Conservation (phyloP, 257 asterid genomes). For the Plectranthus barbatus region DNA sequence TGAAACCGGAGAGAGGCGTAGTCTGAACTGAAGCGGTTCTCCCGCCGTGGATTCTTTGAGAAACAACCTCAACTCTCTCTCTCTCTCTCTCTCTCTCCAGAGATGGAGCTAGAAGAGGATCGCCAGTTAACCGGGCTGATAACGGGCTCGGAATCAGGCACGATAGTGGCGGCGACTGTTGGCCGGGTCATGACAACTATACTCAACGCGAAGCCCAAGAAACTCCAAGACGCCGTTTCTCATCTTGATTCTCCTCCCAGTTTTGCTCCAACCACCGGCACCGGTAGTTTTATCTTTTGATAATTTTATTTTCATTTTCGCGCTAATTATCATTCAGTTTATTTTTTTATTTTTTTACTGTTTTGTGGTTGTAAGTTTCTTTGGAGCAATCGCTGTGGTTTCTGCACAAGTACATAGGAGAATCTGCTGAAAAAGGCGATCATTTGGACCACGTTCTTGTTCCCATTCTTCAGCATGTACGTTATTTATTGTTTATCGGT, state of each 20-base stretch:
- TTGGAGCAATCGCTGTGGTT: constrained; percentile 85
- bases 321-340: too few species aligned
- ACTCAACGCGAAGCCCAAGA: constrained; percentile 60
- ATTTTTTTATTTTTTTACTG: not conserved
- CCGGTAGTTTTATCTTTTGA: not conserved
- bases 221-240: constrained; percentile 63
- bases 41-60: constrained; percentile 2
- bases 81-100: too few species aligned
- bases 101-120: constrained; percentile 37
- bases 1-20: too few species aligned
- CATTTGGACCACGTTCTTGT: constrained; percentile 68
- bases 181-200: constrained; percentile 64
- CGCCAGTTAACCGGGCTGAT: constrained; percentile 10
- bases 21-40: not conserved
- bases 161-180: constrained; percentile 41
- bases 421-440: constrained; percentile 47
- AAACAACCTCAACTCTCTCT: not conserved
- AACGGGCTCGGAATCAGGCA: constrained; percentile 29
- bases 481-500: not conserved
- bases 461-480: constrained; percentile 84
- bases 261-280: constrained; percentile 42
- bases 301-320: not conserved
- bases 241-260: constrained; percentile 46
- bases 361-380: constrained; percentile 36
- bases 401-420: constrained; percentile 66